These are phyloP conservation scores for Neurospora sp. DNA, from an alignment of 495 filamentous ascomycete species.

Conservation along the genomic window DNA sequence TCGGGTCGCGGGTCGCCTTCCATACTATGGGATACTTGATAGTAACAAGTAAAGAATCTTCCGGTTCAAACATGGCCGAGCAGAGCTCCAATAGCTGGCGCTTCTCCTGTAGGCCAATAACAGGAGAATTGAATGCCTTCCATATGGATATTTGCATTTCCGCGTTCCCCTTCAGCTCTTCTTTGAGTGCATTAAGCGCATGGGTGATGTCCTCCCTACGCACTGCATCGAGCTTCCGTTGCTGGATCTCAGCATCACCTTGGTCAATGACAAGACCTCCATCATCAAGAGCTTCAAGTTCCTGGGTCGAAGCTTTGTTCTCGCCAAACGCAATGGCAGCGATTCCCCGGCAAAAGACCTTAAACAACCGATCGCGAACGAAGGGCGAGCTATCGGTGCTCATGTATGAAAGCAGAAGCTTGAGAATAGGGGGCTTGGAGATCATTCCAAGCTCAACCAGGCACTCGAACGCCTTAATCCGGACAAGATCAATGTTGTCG, in stretches of 20 bases:
- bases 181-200: constrained; percentile 63
- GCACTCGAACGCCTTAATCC: constrained; percentile 71
- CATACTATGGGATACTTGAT: constrained; percentile 65
- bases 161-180: constrained; percentile 52
- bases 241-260: constrained; percentile 47
- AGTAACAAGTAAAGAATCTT: constrained; percentile 48
- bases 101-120: constrained; percentile 58
- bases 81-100: constrained; percentile 70
- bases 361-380: constrained; percentile 58
- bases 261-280: constrained; percentile 74
- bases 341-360: constrained; percentile 57
- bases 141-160: constrained; percentile 63
- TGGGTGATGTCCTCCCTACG: constrained; percentile 67
- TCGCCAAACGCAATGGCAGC: constrained; percentile 75
- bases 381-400: constrained; percentile 73
- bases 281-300: constrained; percentile 19
- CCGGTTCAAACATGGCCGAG: constrained; percentile 56
- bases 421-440: constrained; percentile 48
- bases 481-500: constrained; percentile 68
- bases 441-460: constrained; percentile 70
- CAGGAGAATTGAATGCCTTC: constrained; percentile 61
- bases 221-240: constrained; percentile 56
- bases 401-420: constrained; percentile 60
- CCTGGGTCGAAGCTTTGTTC: constrained; percentile 20
- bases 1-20: constrained; percentile 42